Evolutionary conservation across 1,139 yeast genomes (phyloP).

Genomic region (Debaryomyces fabryi): DNA sequence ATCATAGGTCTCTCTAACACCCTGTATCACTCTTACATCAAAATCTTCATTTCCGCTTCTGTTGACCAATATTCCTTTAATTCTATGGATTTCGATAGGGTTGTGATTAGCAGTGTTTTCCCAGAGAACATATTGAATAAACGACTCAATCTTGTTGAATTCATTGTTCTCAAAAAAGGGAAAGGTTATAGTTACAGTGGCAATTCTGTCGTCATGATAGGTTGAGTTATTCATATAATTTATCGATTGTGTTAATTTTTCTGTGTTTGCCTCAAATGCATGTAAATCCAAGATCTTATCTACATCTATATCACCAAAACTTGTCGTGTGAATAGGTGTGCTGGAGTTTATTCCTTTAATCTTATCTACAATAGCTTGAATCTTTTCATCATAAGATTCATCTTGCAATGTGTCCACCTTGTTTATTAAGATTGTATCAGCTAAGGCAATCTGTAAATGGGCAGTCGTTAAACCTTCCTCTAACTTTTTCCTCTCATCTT

Average conservation of each 20-base stretch:
- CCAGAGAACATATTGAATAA: slow-evolving; percentile 73
- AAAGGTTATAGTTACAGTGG: slow-evolving; percentile 62
- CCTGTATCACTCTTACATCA: slow-evolving; percentile 76
- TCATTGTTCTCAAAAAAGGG: slow-evolving; percentile 38
- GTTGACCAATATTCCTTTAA: slow-evolving; percentile 70
- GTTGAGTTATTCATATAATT: slow-evolving; percentile 18
- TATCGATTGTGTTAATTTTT: slow-evolving; percentile 32
- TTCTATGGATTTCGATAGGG: slow-evolving; percentile 70
- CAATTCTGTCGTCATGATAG: slow-evolving; percentile 56
- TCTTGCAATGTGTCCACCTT: slow-evolving; percentile 59
- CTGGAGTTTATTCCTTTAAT: slow-evolving; percentile 64
- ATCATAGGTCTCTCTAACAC: slow-evolving; percentile 91
- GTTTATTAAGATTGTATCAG: slow-evolving; percentile 79
- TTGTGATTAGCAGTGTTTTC: slow-evolving; percentile 48
- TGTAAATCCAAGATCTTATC: slow-evolving; percentile 71
- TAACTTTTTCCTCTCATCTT: slow-evolving; percentile 31
- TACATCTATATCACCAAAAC: slow-evolving; percentile 68
- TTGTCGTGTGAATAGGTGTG: slow-evolving; percentile 69
- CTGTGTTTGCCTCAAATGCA: slow-evolving; percentile 64
- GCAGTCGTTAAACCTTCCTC: slow-evolving; percentile 74
- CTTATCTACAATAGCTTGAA: slow-evolving; percentile 32
- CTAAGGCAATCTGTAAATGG: slow-evolving; percentile 85
- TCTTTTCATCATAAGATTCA: slow-evolving; percentile 20
- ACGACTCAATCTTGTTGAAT: slow-evolving; percentile 53
- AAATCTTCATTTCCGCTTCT: slow-evolving; percentile 19